phyloP scores from a whole-genome alignment of 225 moss, liverwort and hornwort species.

The Marchantia paleacea region DNA sequence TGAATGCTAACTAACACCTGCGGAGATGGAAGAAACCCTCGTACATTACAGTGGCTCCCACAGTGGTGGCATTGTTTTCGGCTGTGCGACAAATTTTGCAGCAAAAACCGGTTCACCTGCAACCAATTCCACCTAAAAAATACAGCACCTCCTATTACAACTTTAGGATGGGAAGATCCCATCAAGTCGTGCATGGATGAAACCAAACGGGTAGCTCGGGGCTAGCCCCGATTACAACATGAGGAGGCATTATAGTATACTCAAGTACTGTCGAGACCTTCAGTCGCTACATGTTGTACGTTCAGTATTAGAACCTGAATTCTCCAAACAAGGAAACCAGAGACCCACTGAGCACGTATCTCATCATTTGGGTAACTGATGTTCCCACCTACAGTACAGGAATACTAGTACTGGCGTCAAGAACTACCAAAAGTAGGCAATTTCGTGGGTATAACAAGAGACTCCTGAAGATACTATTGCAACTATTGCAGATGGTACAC shows the following conservation, averaged over 20 bases:
- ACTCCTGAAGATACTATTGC: background rate
- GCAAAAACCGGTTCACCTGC: background rate
- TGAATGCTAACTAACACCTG: background rate
- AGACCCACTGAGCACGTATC: background rate
- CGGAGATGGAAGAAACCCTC: background rate
- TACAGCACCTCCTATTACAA: too few species aligned
- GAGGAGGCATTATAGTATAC: background rate
- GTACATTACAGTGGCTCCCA: background rate
- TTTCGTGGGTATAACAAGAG: background rate
- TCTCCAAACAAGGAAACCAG: background rate
- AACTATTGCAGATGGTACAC: background rate
- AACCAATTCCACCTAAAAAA: background rate
- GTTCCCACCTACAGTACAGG: background rate
- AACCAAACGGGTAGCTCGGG: too few species aligned
- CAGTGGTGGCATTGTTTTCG: background rate
- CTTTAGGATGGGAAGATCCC: too few species aligned
- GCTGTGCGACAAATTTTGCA: background rate
- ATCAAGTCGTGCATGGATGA: too few species aligned
- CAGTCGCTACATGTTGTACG: background rate
- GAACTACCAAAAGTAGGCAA: background rate
- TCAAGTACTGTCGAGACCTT: background rate
- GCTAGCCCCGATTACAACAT: too few species aligned
- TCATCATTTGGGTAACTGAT: constrained; percentile 2
- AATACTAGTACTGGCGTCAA: background rate
- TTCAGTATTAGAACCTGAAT: background rate